phyloP scores from a whole-genome alignment of 257 asterid species.

The Solanum stenotomum region DNA sequence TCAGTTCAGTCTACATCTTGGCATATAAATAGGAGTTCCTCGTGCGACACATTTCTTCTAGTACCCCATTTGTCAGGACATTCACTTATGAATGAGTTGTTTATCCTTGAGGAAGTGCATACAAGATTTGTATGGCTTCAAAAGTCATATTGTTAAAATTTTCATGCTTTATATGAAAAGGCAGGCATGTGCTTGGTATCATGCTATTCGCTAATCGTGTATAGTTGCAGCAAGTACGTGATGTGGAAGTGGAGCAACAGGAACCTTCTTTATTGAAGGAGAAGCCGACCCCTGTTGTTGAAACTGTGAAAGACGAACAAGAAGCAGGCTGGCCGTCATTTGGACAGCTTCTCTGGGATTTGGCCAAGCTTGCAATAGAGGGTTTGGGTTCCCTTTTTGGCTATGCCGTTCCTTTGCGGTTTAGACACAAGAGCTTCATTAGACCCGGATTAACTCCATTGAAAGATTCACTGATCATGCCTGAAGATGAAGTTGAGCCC shows the following conservation, averaged over 20 bases:
- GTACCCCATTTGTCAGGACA: background rate
- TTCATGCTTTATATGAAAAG: background rate
- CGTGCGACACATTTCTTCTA: background rate
- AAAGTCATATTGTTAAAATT: background rate
- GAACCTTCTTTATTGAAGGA: conserved; percentile 31
- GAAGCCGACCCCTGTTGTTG: conserved; percentile 27
- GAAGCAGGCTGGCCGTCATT: conserved; percentile 91
- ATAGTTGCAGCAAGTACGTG: conserved; percentile 40
- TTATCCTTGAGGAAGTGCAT: background rate
- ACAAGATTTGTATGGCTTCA: background rate
- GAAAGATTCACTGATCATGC: conserved; percentile 76
- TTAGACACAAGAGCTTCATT: conserved; percentile 13
- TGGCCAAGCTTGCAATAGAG: conserved; percentile 56
- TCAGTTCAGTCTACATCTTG: background rate
- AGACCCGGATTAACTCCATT: conserved; percentile 65
- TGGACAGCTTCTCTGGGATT: conserved; percentile 68
- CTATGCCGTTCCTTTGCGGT: conserved; percentile 35
- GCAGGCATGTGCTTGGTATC: background rate
- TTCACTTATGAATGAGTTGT: background rate
- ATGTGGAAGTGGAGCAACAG: conserved; percentile 25
- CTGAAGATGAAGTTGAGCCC: conserved; percentile 66
- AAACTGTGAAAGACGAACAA: conserved; percentile 41
- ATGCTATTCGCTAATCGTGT: background rate
- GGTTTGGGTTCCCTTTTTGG: conserved; percentile 34
- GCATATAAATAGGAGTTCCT: background rate